A percentile compares a stretch with the other conserved stretches of the same genome.
Conservation (phyloP, 495 filamentous ascomycete genomes). For the Podospora conica region DNA sequence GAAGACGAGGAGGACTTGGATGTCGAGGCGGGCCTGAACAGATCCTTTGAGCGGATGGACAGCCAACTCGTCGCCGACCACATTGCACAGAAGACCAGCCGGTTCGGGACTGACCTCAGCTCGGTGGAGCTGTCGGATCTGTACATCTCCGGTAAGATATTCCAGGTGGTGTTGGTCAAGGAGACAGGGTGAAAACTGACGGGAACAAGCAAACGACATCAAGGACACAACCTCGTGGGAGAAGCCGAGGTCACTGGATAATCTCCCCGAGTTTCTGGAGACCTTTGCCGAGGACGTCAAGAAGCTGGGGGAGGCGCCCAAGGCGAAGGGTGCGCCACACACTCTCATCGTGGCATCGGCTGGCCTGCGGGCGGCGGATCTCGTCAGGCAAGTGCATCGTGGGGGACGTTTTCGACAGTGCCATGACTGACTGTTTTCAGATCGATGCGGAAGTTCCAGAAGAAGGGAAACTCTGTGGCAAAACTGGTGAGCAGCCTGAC, state of each 20-base stretch:
- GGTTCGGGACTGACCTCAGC: constrained; percentile 74
- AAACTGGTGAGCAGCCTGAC: constrained; percentile 54
- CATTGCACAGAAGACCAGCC: constrained; percentile 66
- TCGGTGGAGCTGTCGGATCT: constrained; percentile 76
- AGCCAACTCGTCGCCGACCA: constrained; percentile 78
- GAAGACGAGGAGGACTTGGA: constrained; percentile 55
- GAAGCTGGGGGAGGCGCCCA: constrained; percentile 55
- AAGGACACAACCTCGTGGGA: constrained; percentile 69
- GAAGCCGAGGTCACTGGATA: constrained; percentile 54
- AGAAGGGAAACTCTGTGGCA: constrained; percentile 66
- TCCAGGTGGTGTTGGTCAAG: not conserved
- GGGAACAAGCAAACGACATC: constrained; percentile 31
- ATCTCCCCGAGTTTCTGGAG: constrained; percentile 74
- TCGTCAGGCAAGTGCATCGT: constrained; percentile 51
- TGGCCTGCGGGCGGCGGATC: constrained; percentile 74
- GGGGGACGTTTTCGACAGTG: too few relatives aligned
- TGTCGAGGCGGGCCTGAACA: constrained; percentile 65
- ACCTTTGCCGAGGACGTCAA: constrained; percentile 48
- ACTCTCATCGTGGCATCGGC: constrained; percentile 75
- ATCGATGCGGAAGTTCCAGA: constrained; percentile 68
- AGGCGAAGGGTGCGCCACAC: constrained; percentile 72
- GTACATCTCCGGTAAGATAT: constrained; percentile 65
- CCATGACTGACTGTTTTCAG: constrained; percentile 31
- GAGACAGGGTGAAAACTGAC: not conserved
- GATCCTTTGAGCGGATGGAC: constrained; percentile 75